Base-by-base conservation (phyloP, 169 alveolate species). In the Plasmodium gonderi region DNA sequence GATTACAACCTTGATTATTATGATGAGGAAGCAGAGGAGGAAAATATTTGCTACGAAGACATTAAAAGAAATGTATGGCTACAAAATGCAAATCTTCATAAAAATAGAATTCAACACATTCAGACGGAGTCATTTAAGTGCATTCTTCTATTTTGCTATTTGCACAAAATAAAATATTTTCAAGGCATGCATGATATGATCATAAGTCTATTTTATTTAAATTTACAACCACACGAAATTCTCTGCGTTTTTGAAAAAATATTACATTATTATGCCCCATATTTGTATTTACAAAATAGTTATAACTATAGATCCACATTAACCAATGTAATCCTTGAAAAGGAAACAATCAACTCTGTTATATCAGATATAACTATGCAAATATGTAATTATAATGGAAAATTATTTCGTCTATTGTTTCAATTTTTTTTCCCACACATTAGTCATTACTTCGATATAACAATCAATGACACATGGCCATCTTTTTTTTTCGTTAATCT, bases 101-200 rank as follows among this genome's bases (percentile, higher is more conserved):
- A 83, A 83, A 83, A 33, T 68, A 31, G 20, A 29, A 64, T 85
- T 38, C 77, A 42, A 29, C 45, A 85, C 79, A 85, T 85, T 31
- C 76, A 85, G 36, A 31, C 68, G 3, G 92, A 85, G 45, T 85
- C 92, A 14, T 54, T 60, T 20, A 85, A 85, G 36, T 85, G 92
- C 64, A 85, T 85, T 31, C 17, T 75, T 29, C n/a, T 85, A 67
- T 85, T 85, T 85, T 85, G 92, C 64, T 38, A 51, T 38, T 65
- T 85, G 36, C 29, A 85, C 23, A 74, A 40, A 47, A 75, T 85
- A 14, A 85, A 85, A 47, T 85, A 85, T 85, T 85, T 85, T 44
- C 92, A 85, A 75, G 92, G 92, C 14, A 54, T 85, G 92, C 92
- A 85, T 44, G 92, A 85, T 75, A 85, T 85, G 92, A 51, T 85